Conservation (phyloP, 805 yeast genomes). For the Saccharomycopsis capsularis region DNA sequence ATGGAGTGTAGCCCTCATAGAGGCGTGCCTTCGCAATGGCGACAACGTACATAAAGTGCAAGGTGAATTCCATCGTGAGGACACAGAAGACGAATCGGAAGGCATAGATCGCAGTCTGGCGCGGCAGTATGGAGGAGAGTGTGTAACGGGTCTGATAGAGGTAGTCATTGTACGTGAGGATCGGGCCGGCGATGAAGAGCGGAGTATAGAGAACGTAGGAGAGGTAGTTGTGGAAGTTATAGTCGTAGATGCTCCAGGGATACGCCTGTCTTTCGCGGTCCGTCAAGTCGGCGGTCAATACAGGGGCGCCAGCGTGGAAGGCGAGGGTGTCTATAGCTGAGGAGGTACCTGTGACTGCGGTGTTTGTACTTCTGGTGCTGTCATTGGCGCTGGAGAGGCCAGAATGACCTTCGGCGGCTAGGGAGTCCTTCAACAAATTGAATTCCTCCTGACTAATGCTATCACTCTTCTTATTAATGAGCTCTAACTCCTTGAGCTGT, state of each 20-base stretch:
- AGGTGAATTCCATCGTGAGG: constrained; percentile 77
- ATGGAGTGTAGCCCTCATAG: constrained; percentile 59
- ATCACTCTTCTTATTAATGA: constrained; percentile 1
- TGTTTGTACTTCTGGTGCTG: not conserved
- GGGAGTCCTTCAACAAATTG: not conserved
- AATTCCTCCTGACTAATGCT: constrained; percentile 2
- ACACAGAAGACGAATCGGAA: constrained; percentile 65
- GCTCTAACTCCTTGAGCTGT: constrained; percentile 4
- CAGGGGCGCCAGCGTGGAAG: not conserved
- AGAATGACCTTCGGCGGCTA: no score
- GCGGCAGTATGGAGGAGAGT: constrained; percentile 45
- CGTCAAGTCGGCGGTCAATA: constrained; percentile 27
- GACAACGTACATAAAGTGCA: constrained; percentile 87
- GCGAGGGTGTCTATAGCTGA: no score
- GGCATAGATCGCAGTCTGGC: constrained; percentile 54
- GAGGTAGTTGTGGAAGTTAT: constrained; percentile 56
- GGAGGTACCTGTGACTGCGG: no score
- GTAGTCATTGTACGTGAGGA: constrained; percentile 87
- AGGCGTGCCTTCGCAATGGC: constrained; percentile 87
- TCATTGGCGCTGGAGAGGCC: not conserved
- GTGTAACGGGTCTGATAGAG: constrained; percentile 54
- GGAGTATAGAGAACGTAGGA: constrained; percentile 84
- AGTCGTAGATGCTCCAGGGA: constrained; percentile 54
- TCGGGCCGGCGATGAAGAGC: constrained; percentile 90
- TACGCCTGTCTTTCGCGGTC: constrained; percentile 63